Evolutionary conservation across 2,329 filamentous ascomycete species (phyloP).

Genomic region (Zymoseptoria crescenta): DNA sequence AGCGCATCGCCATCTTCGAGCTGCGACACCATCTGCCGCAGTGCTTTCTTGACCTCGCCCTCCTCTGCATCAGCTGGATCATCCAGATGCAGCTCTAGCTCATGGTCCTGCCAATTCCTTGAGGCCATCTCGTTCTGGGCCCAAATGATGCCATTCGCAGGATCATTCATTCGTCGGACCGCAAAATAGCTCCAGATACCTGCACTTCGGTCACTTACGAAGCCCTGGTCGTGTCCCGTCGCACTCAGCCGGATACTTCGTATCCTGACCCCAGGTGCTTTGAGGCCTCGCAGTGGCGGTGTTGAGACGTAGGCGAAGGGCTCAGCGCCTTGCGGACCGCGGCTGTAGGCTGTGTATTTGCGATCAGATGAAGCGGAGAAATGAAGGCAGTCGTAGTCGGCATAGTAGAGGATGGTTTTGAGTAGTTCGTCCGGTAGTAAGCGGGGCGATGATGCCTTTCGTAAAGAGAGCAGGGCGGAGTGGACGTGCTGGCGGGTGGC

Average conservation of each 20-base stretch:
- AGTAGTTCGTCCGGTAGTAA: conserved; percentile 9
- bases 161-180: conserved; percentile 4
- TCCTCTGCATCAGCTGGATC: background rate
- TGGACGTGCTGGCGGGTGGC: background rate
- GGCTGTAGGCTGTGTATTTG: conserved; percentile 1
- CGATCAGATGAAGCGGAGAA: conserved; percentile 2
- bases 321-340: background rate
- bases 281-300: conserved; percentile 3
- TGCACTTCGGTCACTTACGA: conserved; percentile 3
- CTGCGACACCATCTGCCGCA: conserved; percentile 4
- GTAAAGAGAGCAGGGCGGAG: background rate
- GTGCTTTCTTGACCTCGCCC: background rate
- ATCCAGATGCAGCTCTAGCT: conserved; percentile 1
- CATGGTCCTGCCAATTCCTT: conserved; percentile 6
- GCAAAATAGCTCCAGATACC: conserved; percentile 14
- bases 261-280: conserved; percentile 3
- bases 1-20: conserved; percentile 10
- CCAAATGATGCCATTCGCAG: background rate
- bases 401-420: conserved; percentile 10
- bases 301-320: conserved; percentile 9
- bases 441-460: background rate
- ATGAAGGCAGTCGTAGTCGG: conserved; percentile 15
- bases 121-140: conserved; percentile 5
- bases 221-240: conserved; percentile 13
- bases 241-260: conserved; percentile 6